phyloP scores from a whole-genome alignment of 139 green algal species.

The Yamagishiella unicocca region DNA sequence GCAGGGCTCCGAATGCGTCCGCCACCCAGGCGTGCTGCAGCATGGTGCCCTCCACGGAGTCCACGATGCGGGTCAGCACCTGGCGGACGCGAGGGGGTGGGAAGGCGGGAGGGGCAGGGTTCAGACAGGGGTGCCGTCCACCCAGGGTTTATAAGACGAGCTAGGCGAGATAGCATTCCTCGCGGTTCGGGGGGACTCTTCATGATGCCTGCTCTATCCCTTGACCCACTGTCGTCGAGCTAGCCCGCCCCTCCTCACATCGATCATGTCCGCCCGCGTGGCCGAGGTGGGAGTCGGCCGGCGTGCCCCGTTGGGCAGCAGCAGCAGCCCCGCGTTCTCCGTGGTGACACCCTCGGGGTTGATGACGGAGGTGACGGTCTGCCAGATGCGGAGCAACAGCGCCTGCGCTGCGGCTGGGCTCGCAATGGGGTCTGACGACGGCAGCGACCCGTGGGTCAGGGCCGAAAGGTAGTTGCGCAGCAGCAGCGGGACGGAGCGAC shows the following conservation, averaged over 20 bases:
- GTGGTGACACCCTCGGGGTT: background rate
- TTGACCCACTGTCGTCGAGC: too few relatives aligned
- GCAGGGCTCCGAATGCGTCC: constrained; percentile 19
- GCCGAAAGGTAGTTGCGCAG: constrained; percentile 24
- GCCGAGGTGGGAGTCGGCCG: background rate
- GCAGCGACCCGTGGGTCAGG: background rate
- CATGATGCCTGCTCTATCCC: too few relatives aligned
- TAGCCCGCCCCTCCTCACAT: background rate
- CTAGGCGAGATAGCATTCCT: too few relatives aligned
- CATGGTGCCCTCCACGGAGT: constrained; percentile 32
- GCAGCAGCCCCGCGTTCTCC: background rate
- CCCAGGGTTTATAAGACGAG: too few relatives aligned
- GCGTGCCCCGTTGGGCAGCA: background rate
- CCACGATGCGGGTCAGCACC: constrained; percentile 12
- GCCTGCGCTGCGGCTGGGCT: background rate
- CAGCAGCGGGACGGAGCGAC: background rate
- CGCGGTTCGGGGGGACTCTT: too few relatives aligned
- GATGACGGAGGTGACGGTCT: background rate
- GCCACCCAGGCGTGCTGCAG: constrained; percentile 35
- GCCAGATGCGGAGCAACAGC: constrained; percentile 23
- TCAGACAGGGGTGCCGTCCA: background rate
- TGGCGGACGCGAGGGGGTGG: background rate
- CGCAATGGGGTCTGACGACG: background rate
- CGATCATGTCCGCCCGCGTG: constrained; percentile 29
- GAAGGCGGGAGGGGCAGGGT: background rate